Conservation (phyloP, 805 yeast species). For the Schwanniomyces yamadae region DNA sequence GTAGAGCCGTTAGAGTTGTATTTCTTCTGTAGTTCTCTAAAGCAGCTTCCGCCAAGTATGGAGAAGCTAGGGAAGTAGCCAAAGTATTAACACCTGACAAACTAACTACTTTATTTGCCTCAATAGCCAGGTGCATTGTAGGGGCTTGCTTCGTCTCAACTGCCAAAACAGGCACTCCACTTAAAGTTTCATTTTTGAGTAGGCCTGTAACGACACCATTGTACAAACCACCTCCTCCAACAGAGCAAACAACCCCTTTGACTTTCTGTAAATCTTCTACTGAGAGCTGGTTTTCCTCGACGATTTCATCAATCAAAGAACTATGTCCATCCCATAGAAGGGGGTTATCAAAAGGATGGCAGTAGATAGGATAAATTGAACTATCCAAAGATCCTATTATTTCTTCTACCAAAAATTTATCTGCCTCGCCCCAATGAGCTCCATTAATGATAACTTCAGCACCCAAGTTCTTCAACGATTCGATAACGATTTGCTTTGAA, state of each 20-base stretch:
- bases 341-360: slow-evolving; percentile 34
- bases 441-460: slow-evolving; percentile 26
- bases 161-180: slow-evolving; percentile 23
- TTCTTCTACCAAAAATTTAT: slow-evolving; percentile 16
- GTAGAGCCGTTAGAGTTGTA: slow-evolving; percentile 13
- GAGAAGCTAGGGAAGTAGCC: slow-evolving; percentile 29
- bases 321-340: slow-evolving; percentile 32
- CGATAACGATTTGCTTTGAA: slow-evolving; percentile 19
- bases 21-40: slow-evolving; percentile 16
- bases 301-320: slow-evolving; percentile 23
- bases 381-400: slow-evolving; percentile 15
- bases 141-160: slow-evolving; percentile 29
- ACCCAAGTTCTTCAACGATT: slow-evolving; percentile 17
- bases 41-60: slow-evolving; percentile 22
- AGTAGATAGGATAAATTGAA: slow-evolving; percentile 20
- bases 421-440: slow-evolving; percentile 34
- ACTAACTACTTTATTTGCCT: slow-evolving; percentile 16
- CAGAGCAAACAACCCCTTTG: slow-evolving; percentile 29
- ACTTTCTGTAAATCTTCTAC: slow-evolving; percentile 14
- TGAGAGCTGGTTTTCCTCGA: slow-evolving; percentile 18
- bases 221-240: slow-evolving; percentile 37
- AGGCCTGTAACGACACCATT: slow-evolving; percentile 28
- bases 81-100: slow-evolving; percentile 21
- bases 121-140: slow-evolving; percentile 19
- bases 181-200: slow-evolving; percentile 10